Evolutionary conservation across 495 filamentous ascomycete genomes (phyloP).

Genomic region (Lepraria neglecta): DNA sequence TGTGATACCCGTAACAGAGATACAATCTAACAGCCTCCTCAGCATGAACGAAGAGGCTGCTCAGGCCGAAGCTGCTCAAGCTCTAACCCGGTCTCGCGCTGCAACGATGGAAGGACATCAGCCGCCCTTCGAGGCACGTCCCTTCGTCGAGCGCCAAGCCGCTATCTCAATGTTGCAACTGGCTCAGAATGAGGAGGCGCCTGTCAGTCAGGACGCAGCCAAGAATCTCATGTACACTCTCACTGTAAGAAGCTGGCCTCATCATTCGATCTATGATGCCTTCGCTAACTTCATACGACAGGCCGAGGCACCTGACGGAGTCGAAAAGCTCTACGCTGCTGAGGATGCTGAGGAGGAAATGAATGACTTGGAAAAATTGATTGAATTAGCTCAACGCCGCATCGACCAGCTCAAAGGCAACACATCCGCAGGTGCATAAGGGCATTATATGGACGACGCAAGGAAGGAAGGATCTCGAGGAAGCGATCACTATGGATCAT

Average conservation of each 20-base stretch:
- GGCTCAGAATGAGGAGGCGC: slow-evolving; percentile 15
- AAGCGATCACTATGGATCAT: not conserved
- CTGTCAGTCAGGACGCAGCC: slow-evolving; percentile 11
- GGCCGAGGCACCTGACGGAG: slow-evolving; percentile 24
- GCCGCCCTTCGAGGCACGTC: slow-evolving; percentile 8
- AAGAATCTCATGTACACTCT: slow-evolving; percentile 25
- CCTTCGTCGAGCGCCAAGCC: slow-evolving; percentile 24
- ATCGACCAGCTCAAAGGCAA: slow-evolving; percentile 11
- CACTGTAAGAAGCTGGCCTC: slow-evolving; percentile 19
- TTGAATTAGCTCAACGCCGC: slow-evolving; percentile 19
- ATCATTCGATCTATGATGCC: no score
- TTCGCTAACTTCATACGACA: slow-evolving; percentile 2
- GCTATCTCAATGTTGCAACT: slow-evolving; percentile 25
- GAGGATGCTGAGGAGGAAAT: slow-evolving; percentile 25
- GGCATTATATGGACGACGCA: not conserved
- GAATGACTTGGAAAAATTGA: slow-evolving; percentile 19
- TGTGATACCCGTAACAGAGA: not conserved
- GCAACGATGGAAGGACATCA: slow-evolving; percentile 16
- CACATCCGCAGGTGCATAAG: not conserved
- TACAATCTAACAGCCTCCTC: not conserved
- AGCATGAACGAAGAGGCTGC: slow-evolving; percentile 13
- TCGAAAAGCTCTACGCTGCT: slow-evolving; percentile 15
- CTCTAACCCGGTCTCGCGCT: slow-evolving; percentile 1
- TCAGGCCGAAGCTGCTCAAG: not conserved
- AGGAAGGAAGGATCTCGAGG: not conserved